A percentile compares a stretch with the other conserved stretches of the same genome.
Evolutionary conservation across 768 basidiomycete genomes (phyloP).

Genomic region (Lyophyllum semitale): DNA sequence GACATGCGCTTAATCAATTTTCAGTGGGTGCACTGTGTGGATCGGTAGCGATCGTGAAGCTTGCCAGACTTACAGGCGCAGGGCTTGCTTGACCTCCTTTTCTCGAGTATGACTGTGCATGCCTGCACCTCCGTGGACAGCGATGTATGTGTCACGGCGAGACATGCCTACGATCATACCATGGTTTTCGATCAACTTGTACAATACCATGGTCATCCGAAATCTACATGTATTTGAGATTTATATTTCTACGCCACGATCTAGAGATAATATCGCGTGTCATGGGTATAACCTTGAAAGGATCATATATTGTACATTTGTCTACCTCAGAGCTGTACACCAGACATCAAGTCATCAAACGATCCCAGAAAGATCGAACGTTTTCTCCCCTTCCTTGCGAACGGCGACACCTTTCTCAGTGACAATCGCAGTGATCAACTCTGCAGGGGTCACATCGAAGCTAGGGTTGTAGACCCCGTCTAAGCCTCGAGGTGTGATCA

Average conservation of each 20-base stretch:
- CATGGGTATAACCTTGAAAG: too few relatives aligned
- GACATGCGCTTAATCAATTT: conserved; percentile 50
- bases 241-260: background rate
- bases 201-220: background rate
- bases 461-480: conserved; percentile 87
- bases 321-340: background rate
- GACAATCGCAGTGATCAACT: conserved; percentile 91
- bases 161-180: conserved; percentile 7
- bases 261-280: too few relatives aligned
- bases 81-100: conserved; percentile 50
- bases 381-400: conserved; percentile 53
- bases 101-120: conserved; percentile 52
- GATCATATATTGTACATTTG: background rate
- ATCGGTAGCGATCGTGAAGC: background rate
- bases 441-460: conserved; percentile 95
- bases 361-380: conserved; percentile 66
- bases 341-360: conserved; percentile 31
- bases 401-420: conserved; percentile 94
- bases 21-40: too few relatives aligned
- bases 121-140: conserved; percentile 82
- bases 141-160: conserved; percentile 39
- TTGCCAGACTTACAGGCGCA: conserved; percentile 49
- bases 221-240: background rate
- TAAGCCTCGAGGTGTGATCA: conserved; percentile 74
- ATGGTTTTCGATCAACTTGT: background rate